Base-by-base conservation (phyloP, 768 basidiomycete species). In the Dendrothele bispora region DNA sequence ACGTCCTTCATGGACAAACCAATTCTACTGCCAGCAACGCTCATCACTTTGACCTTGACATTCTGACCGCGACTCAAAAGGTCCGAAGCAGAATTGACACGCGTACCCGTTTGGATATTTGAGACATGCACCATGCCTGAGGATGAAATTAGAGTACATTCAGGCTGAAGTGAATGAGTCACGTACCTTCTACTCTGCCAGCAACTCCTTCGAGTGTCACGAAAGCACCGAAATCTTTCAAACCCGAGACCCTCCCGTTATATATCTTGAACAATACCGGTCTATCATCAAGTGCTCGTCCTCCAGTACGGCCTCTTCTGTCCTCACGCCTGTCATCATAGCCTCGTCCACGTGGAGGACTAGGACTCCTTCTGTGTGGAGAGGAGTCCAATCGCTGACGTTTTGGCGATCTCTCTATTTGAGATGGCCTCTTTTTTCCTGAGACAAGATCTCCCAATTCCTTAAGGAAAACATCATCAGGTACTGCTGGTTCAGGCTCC, bases 1-100 rank as follows among this genome's bases (percentile, higher is more conserved):
- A 93, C 97, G 62, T 99, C 97, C 61, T 95, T 95, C 89, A 99
- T 98, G 20, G 95, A 98, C 20, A 99, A 77, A 7, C 90, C 81
- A 44, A 94, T 66, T 45, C 91, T 82, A 52, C 47, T 81, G 4
- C 90, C 91, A 2, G 93, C 90, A 18, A 92, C 78, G 50, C 91
- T 93, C 86, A 97, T 90, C 52, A 98, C 93, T 66, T 99, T 98
- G 61, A 98, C 91, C 64, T 95, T 98, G 52, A 97, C 91, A 12
- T 72, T 60, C 60, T 98, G 91, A 18, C 86, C 86, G 49, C 93
- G 79, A 52, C 81, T 86, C 43, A 98, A 78, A 35, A 97, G 73
- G 63, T 99, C 97, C 30, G 84, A 72, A 10, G 95, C 86, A 30
- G 92, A 84, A 61, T 92, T 91, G 30, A 89, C 88, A 43, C 97